These are phyloP conservation scores for Globisporangium cystogenes DNA, from an alignment of 352 stramenopile genomes.

Conservation along the genomic window DNA sequence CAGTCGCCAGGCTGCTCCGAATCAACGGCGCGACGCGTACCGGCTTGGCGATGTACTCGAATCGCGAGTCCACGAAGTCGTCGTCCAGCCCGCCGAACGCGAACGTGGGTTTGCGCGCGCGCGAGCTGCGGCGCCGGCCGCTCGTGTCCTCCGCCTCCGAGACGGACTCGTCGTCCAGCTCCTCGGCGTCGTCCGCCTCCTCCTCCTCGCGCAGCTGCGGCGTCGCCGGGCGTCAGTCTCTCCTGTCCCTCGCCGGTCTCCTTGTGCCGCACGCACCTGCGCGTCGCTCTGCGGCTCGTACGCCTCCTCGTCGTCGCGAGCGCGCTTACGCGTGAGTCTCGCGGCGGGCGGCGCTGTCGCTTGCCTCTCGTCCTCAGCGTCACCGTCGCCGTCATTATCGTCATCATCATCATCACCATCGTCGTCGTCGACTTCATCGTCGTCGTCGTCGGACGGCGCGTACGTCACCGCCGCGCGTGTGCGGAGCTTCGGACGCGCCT, in stretches of 20 bases:
- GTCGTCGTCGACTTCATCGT: too few species aligned
- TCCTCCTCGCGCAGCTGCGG: conserved; percentile 19
- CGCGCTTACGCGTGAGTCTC: conserved; percentile 27
- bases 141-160: conserved; percentile 6
- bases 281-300: conserved; percentile 11
- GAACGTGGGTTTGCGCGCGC: conserved; percentile 9
- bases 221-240: too few species aligned
- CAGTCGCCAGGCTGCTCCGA: too few species aligned
- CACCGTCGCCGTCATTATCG: conserved; percentile 14
- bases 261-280: conserved; percentile 2
- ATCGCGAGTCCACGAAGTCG: conserved; percentile 10
- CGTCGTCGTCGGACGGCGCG: conserved; percentile 17
- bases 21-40: conserved; percentile 6
- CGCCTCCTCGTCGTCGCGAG: conserved; percentile 11
- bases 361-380: conserved; percentile 16
- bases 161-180: conserved; percentile 2
- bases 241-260: neutral
- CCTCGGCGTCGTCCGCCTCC: conserved; percentile 25
- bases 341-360: neutral
- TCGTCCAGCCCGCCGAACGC: conserved; percentile 9
- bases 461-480: conserved; percentile 10
- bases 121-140: conserved; percentile 10
- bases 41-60: conserved; percentile 14
- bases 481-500: conserved; percentile 24
- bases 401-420: too few species aligned